Base-by-base conservation (phyloP, 306 rosid genomes). In the Lithocarpus polystachyus region DNA sequence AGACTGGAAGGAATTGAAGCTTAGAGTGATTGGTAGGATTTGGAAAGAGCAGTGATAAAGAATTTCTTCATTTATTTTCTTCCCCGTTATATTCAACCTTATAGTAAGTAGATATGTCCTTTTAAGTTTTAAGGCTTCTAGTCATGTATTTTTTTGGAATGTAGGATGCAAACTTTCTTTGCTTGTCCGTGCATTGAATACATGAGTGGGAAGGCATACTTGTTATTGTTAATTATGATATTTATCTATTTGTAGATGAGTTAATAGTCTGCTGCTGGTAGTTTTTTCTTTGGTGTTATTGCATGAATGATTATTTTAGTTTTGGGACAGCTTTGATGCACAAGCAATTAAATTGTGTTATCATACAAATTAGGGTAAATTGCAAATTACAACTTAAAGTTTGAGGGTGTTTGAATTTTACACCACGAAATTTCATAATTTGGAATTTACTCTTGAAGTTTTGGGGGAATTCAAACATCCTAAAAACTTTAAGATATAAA, bases 151-250 rank as follows among this genome's bases (percentile, higher is more conserved):
- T 85, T 86, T 85, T 73, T 59, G 87, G 67, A 68, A 79, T 64
- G 76, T 77, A 75, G 89, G 91, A 79, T 71, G 97, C 97, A 94
- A 90, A 71, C 69, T 55, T 94, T 90, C 92, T 87, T 90, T 94
- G 96, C 98, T 86, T 79, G 70, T 82, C 84, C 84, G 75, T 79
- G 37, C 68, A 76, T 85, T 79, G 79, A 79, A 83, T 87, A 65
- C 88, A 82, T 85, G 90, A 85, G 68, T 72, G 77, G 75, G 75
- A 81, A 85, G 67, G 67, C 65, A 76, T 56, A 60, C 76, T 72
- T 71, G 31, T 57, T 51, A 78, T 77, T 64, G 18, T 3, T 65
- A 31, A 60, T 55, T 72, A 77, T 73, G 77, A 33, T 82, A n/a
- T 72, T 77, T 75, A 26, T 56, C 69, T 62, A 62, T 62, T 26